A percentile compares a stretch with the other conserved stretches of the same genome.
phyloP scores from a whole-genome alignment of 208 protist species.

The Acanthamoeba pearcei region DNA sequence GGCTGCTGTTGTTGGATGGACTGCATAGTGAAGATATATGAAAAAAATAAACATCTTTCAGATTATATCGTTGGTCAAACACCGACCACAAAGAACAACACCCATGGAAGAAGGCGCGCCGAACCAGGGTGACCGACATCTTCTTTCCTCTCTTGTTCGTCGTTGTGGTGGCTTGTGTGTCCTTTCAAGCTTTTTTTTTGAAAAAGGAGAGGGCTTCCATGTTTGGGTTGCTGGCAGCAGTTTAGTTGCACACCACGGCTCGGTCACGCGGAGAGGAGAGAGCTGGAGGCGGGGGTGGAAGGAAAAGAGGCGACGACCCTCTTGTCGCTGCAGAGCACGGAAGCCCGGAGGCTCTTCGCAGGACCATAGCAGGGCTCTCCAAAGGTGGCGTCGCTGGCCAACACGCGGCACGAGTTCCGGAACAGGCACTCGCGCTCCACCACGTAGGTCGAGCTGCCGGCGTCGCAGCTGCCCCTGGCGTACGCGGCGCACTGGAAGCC shows the following conservation, averaged over 20 bases:
- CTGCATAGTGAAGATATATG: background rate
- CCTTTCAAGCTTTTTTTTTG: too few relatives aligned
- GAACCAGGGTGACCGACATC: background rate
- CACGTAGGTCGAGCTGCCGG: background rate
- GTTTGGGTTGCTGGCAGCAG: too few relatives aligned
- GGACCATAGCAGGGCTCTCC: background rate
- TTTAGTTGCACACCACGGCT: too few relatives aligned
- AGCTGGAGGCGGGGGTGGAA: background rate
- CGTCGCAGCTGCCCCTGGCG: background rate
- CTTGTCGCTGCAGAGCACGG: background rate
- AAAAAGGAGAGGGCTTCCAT: too few relatives aligned
- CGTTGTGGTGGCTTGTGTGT: too few relatives aligned
- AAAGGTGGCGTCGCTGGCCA: background rate
- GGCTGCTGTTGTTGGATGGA: background rate
- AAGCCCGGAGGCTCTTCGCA: background rate
- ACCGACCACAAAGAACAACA: background rate
- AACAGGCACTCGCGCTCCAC: constrained; percentile 21
- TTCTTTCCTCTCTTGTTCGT: background rate
- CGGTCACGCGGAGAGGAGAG: background rate
- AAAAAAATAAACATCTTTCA: background rate
- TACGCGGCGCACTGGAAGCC: background rate
- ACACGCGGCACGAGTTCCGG: background rate
- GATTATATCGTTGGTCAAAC: background rate
- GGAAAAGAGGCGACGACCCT: background rate
- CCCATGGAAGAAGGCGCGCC: background rate